phyloP scores from a whole-genome alignment of 805 yeast species.

The Kodamaea kaohsiungensis region DNA sequence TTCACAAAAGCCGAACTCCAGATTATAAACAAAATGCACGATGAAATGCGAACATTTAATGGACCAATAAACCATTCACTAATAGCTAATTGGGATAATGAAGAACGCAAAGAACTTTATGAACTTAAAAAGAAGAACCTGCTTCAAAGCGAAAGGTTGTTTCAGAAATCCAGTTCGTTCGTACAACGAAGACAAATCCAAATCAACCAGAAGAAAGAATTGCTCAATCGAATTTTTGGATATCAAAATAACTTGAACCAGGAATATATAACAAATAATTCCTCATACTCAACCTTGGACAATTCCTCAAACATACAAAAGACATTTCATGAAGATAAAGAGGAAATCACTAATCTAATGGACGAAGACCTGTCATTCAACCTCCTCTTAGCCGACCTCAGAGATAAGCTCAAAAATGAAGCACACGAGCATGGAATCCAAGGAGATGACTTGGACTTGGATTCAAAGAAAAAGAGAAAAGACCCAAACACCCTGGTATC shows the following conservation, averaged over 20 bases:
- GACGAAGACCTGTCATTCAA: slow-evolving; percentile 35
- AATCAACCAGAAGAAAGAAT: slow-evolving; percentile 40
- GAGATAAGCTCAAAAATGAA: slow-evolving; percentile 15
- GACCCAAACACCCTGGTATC: background rate
- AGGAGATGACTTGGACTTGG: slow-evolving; percentile 1
- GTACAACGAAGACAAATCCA: slow-evolving; percentile 40
- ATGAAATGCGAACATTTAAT: slow-evolving; percentile 3
- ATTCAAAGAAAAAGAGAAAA: background rate
- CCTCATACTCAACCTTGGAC: slow-evolving; percentile 39
- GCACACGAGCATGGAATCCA: slow-evolving; percentile 3
- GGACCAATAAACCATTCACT: background rate
- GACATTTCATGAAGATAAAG: slow-evolving; percentile 43
- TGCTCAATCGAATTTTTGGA: slow-evolving; percentile 41
- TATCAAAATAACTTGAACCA: slow-evolving; percentile 38
- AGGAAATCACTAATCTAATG: slow-evolving; percentile 34
- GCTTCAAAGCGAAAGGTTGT: slow-evolving; percentile 33
- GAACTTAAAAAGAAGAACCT: slow-evolving; percentile 19
- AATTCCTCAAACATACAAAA: slow-evolving; percentile 37
- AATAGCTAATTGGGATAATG: slow-evolving; percentile 4
- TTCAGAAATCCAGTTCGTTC: slow-evolving; percentile 33
- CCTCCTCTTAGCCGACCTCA: slow-evolving; percentile 25
- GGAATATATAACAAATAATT: slow-evolving; percentile 42
- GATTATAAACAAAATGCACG: slow-evolving; percentile 13
- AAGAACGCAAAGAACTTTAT: slow-evolving; percentile 12
- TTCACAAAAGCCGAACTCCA: slow-evolving; percentile 38